Conservation (phyloP, 2,329 filamentous ascomycete species). For the Fusarium metavorans region DNA sequence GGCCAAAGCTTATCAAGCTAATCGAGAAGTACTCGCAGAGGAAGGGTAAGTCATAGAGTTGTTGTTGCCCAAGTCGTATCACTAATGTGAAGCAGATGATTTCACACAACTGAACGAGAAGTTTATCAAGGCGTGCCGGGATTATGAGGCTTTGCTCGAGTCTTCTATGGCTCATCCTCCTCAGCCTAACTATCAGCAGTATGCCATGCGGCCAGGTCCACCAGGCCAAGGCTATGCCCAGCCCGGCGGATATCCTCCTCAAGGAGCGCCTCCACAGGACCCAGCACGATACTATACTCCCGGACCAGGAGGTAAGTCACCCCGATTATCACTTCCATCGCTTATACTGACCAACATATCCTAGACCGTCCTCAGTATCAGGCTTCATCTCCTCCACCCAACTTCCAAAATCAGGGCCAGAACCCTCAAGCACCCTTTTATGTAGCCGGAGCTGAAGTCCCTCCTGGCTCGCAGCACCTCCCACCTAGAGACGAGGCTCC, state of each 20-base stretch:
- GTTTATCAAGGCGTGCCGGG: conserved; percentile 97
- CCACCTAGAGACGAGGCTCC: conserved; percentile 65
- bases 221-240: conserved; percentile 60
- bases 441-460: conserved; percentile 69
- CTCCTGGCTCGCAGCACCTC: conserved; percentile 60
- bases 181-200: conserved; percentile 80
- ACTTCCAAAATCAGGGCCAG: conserved; percentile 65
- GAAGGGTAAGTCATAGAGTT: conserved; percentile 74
- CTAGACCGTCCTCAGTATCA: conserved; percentile 61
- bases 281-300: conserved; percentile 78
- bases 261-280: conserved; percentile 64
- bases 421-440: conserved; percentile 73
- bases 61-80: neutral
- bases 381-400: conserved; percentile 63
- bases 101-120: conserved; percentile 99
- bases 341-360: conserved; percentile 37
- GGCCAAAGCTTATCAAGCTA: conserved; percentile 95
- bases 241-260: conserved; percentile 55
- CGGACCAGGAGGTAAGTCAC: conserved; percentile 54
- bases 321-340: neutral
- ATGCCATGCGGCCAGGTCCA: conserved; percentile 65
- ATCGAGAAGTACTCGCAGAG: conserved; percentile 99
- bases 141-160: conserved; percentile 96
- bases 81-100: conserved; percentile 74
- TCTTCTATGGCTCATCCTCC: conserved; percentile 96